Base-by-base conservation (phyloP, 805 yeast genomes). In the Candida nanaspora region DNA sequence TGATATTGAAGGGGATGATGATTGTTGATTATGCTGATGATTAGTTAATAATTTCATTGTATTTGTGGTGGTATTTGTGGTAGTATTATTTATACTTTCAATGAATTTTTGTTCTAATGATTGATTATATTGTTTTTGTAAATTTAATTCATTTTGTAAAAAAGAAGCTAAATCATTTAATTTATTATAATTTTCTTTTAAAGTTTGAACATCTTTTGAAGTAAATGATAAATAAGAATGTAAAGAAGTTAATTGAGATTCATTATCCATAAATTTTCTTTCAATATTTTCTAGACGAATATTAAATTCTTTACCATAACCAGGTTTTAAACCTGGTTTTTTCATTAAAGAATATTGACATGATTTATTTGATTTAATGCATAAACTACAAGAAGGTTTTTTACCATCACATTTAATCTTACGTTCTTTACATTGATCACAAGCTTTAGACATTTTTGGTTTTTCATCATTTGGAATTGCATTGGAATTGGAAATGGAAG, bases 281-380 rank as follows among this genome's bases (percentile, higher is more conserved):
- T 37, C 40, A 3, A 15, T 15, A n/a, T 26, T 4, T 23, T 44
- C 38, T n/a, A 48, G 31, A 35, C 54, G 41, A 20, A 43, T 44
- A 25, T 44, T 43, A 35, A 53, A 46, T 23, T 48, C 52, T 31
- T 41, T 46, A 10, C 57, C 57, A 30, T 53, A 55, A 14, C 56
- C 59, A 5, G 49, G 50, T 37, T 52, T 52, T 39, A 55, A 46
- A 19, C 57, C 57, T 7, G 57, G 57, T 38, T 46, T 46, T 38
- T 42, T 51, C 46, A 52, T 48, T 25, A 47, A 35, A 13, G 52
- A 48, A 28, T 48, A 51, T 20, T 40, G 34, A 32, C 55, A 51
- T 20, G 33, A 27, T 14, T 41, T 39, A 32, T 46, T 16, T 4
- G 31, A 26, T 19, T 26, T 35, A 3, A 26, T 13, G 19, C 38